These are phyloP conservation scores for Chrysosphaeria jannelii DNA, from an alignment of 2,329 filamentous ascomycete species.

Conservation along the genomic window DNA sequence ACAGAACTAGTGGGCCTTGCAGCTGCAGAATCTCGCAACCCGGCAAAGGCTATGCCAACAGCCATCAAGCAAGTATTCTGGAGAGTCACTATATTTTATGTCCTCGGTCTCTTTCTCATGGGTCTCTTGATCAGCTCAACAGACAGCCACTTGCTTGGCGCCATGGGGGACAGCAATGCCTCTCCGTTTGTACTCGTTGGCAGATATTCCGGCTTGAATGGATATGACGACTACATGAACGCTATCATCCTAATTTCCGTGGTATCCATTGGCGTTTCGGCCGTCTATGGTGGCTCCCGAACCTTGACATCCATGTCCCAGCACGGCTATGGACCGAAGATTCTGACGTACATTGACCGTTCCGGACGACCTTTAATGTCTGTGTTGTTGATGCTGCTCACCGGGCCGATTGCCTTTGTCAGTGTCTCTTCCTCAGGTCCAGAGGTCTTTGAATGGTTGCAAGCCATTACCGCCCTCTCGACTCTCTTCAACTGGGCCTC, in stretches of 20 bases:
- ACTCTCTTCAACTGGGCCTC: slow-evolving; percentile 51
- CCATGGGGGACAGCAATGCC: slow-evolving; percentile 13
- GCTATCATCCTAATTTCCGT: slow-evolving; percentile 20
- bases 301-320: slow-evolving; percentile 19
- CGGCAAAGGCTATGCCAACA: slow-evolving; percentile 15
- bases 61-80: slow-evolving; percentile 24
- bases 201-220: slow-evolving; percentile 17
- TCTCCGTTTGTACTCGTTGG: slow-evolving; percentile 22
- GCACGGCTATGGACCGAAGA: slow-evolving; percentile 20
- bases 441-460: slow-evolving; percentile 30
- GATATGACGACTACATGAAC: slow-evolving; percentile 21
- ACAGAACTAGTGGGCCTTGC: slow-evolving; percentile 22
- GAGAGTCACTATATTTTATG: slow-evolving; percentile 21
- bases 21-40: slow-evolving; percentile 19
- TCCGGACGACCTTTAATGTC: slow-evolving; percentile 26
- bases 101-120: slow-evolving; percentile 19
- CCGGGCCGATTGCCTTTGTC: slow-evolving; percentile 29
- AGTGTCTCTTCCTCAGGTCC: slow-evolving; percentile 13
- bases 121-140: slow-evolving; percentile 16
- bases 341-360: slow-evolving; percentile 29
- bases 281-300: slow-evolving; percentile 18
- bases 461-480: slow-evolving; percentile 40
- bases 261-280: slow-evolving; percentile 20
- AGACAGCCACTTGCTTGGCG: slow-evolving; percentile 12
- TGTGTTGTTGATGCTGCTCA: slow-evolving; percentile 18